Evolutionary conservation across 2,329 filamentous ascomycete species (phyloP).

Genomic region (Hortaea sp.): DNA sequence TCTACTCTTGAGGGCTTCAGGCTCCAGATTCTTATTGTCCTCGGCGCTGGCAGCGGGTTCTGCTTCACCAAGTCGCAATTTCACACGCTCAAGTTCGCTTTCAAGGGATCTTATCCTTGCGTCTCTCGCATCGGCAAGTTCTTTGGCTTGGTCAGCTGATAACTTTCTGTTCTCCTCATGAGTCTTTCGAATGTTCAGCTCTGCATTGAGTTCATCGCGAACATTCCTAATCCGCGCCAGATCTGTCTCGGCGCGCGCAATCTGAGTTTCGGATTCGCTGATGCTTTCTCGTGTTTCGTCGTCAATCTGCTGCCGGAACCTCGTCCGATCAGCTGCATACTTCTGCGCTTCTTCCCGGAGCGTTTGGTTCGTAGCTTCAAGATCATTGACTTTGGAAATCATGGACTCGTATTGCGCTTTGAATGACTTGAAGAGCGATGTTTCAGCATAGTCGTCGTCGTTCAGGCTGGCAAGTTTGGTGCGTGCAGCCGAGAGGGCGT

Average conservation of each 20-base stretch:
- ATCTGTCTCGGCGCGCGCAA: constrained; percentile 73
- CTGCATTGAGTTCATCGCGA: constrained; percentile 76
- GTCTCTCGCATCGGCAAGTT: constrained; percentile 68
- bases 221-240: constrained; percentile 73
- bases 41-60: constrained; percentile 10
- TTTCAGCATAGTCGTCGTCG: constrained; percentile 89
- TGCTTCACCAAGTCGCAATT: constrained; percentile 43
- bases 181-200: constrained; percentile 68
- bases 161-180: constrained; percentile 65
- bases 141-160: constrained; percentile 64
- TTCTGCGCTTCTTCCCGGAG: constrained; percentile 78
- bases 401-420: constrained; percentile 87
- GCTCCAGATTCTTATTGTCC: constrained; percentile 48
- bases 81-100: constrained; percentile 66
- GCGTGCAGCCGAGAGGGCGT: constrained; percentile 69
- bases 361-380: constrained; percentile 80
- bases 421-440: constrained; percentile 85
- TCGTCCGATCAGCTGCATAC: constrained; percentile 71
- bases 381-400: constrained; percentile 79
- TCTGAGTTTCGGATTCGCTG: constrained; percentile 69
- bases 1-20: constrained; percentile 64
- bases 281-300: constrained; percentile 64
- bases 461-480: constrained; percentile 59
- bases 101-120: constrained; percentile 74
- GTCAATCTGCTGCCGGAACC: constrained; percentile 71